Evolutionary conservation across 192 early-diverging fungal species (phyloP), one percentile per base, ranked within the genome.

Genomic region (Chytriomyces hyalinus): DNA sequence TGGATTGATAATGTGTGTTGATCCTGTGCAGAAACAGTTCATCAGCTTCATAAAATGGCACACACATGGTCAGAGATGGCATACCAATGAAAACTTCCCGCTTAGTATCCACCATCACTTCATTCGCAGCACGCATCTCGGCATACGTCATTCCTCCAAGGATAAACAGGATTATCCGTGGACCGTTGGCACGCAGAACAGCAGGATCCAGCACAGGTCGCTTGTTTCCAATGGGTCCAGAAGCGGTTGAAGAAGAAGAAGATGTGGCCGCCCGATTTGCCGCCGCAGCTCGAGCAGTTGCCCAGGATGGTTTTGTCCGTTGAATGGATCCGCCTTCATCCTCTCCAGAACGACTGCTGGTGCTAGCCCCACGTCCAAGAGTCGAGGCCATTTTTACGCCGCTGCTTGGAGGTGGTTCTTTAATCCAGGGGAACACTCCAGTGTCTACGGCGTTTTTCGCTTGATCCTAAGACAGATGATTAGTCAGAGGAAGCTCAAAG

Each of bases 391-490:
- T 28, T 13, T 13, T 22, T 70, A 20, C 17, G 49, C 20, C 13
- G 50, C 49, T 78, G 20, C 73, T 59, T 8, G 81, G 78, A 11
- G 87, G 83, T 50, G 89, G 85, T 47, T 88, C 89, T 22, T 87
- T 82, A 10, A 91, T 84, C 73, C 90, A 93, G 6, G 92, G 91
- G 65, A 90, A 95, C 17, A 90, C 77, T 15, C 81, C 85, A 7
- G 63, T 44, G 45, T 93, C 92, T 28, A 93, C 78, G 7, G 60
- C 49, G 57, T 75, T 78, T 65, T 78, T 82, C 24, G 82, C 48
- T 49, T 83, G 80, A 69, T 88, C 86, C 74, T 82, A 51, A 62
- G 0, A 9, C 43, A 24, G 5, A 4, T 22, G 61, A 15, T 17
- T 4, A 17, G 10, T 24, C 11, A 22, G 4, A 60, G 11, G n/a